phyloP scores from a whole-genome alignment of 176 grass and related monocot species.

The Canna indica region DNA sequence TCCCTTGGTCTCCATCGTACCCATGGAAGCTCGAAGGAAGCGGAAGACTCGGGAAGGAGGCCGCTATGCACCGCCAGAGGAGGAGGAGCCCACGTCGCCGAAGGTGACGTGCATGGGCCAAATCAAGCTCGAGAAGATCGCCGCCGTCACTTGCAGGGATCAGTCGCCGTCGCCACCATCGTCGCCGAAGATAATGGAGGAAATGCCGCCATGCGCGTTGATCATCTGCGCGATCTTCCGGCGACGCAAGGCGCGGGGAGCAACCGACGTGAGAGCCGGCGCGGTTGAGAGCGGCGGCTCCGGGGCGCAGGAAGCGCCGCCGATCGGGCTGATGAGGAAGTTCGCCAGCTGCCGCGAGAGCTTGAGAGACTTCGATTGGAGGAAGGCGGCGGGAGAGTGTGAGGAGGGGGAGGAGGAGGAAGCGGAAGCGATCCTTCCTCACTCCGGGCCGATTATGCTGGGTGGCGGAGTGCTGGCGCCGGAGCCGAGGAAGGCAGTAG shows the following conservation, averaged over 20 bases:
- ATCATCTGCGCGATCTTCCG: constrained; percentile 36
- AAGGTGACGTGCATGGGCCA: constrained; percentile 83
- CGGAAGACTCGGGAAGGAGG: neutral
- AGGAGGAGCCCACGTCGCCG: constrained; percentile 80
- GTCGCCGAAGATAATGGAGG: too few relatives aligned
- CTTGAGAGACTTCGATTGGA: constrained; percentile 72
- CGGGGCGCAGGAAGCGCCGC: neutral
- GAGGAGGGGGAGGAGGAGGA: constrained; percentile 20
- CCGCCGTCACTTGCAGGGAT: neutral
- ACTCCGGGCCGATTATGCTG: constrained; percentile 62
- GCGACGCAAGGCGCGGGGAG: constrained; percentile 17
- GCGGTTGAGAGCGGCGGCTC: neutral
- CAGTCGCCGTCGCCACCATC: constrained; percentile 12
- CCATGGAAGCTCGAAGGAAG: constrained; percentile 44
- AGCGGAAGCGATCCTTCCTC: constrained; percentile 30
- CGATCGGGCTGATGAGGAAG: constrained; percentile 64
- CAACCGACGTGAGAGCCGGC: constrained; percentile 2
- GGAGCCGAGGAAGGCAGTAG: constrained; percentile 77
- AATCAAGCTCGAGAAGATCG: constrained; percentile 54
- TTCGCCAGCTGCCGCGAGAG: constrained; percentile 61
- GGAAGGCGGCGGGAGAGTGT: constrained; percentile 11
- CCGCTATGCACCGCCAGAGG: constrained; percentile 37
- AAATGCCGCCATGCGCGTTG: too few relatives aligned
- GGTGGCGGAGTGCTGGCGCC: constrained; percentile 24
- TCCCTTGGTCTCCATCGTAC: constrained; percentile 57